These are phyloP conservation scores for Penicillium sp. DNA, from an alignment of 2,329 filamentous ascomycete species.

Conservation along the genomic window DNA sequence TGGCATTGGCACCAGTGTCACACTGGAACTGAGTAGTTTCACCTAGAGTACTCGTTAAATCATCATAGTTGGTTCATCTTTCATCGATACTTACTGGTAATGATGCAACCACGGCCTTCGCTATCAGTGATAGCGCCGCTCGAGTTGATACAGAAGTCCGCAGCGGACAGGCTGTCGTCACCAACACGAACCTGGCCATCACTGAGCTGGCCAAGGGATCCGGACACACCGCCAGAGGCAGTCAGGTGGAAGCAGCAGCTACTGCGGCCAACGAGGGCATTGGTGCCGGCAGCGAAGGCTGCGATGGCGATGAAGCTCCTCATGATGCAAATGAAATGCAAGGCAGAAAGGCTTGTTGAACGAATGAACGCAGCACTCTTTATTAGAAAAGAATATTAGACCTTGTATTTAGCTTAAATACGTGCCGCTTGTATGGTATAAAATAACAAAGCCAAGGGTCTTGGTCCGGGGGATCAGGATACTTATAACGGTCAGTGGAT, in stretches of 20 bases:
- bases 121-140: conserved; percentile 57
- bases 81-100: conserved; percentile 52
- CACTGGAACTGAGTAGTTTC: conserved; percentile 63
- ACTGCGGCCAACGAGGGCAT: conserved; percentile 42
- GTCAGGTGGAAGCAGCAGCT: conserved; percentile 56
- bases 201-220: conserved; percentile 58
- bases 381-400: not conserved
- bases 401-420: not conserved
- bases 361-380: conserved; percentile 8
- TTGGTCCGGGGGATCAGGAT: conserved; percentile 1
- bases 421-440: not conserved
- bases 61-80: not conserved
- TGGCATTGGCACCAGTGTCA: conserved; percentile 53
- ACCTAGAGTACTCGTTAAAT: conserved; percentile 35
- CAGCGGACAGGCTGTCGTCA: conserved; percentile 45
- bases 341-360: not conserved
- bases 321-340: conserved; percentile 28
- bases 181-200: conserved; percentile 64
- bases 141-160: conserved; percentile 56
- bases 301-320: conserved; percentile 39
- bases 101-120: conserved; percentile 60
- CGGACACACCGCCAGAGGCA: conserved; percentile 50
- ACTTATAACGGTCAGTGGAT: conserved; percentile 19
- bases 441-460: not conserved
- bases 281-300: conserved; percentile 42